Evolutionary conservation across 768 basidiomycete genomes (phyloP).

Genomic region (Termitomyces heimii): DNA sequence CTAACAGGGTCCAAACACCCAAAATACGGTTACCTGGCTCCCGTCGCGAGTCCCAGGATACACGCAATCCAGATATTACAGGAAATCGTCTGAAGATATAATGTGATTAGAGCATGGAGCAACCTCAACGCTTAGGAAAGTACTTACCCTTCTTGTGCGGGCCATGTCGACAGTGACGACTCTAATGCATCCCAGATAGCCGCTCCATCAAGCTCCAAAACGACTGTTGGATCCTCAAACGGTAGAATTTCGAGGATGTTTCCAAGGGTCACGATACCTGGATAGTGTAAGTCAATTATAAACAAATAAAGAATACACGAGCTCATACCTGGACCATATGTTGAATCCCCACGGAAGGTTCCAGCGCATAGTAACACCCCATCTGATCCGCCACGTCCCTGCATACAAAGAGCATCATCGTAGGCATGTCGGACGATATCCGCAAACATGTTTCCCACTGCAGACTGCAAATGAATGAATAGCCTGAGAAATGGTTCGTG

Average conservation of each 20-base stretch:
- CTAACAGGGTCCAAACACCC: conserved; percentile 58
- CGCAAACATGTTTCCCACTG: conserved; percentile 77
- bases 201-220: conserved; percentile 73
- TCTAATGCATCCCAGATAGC: conserved; percentile 80
- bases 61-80: conserved; percentile 75
- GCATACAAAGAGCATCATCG: conserved; percentile 58
- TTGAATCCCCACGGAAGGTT: conserved; percentile 79
- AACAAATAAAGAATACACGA: not conserved
- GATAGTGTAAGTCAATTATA: not conserved
- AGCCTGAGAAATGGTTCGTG: not conserved
- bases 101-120: not conserved
- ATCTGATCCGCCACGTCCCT: conserved; percentile 62
- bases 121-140: not conserved
- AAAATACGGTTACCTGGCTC: conserved; percentile 68
- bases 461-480: conserved; percentile 39
- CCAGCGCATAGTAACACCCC: conserved; percentile 81
- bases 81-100: conserved; percentile 68
- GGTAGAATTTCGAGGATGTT: conserved; percentile 88
- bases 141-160: conserved; percentile 82
- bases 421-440: conserved; percentile 83
- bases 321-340: conserved; percentile 71
- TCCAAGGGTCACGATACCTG: conserved; percentile 74
- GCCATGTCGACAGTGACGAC: conserved; percentile 66
- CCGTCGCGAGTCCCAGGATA: conserved; percentile 80
- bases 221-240: conserved; percentile 81